phyloP scores from a whole-genome alignment of 768 basidiomycete species.

The Russula earlei region DNA sequence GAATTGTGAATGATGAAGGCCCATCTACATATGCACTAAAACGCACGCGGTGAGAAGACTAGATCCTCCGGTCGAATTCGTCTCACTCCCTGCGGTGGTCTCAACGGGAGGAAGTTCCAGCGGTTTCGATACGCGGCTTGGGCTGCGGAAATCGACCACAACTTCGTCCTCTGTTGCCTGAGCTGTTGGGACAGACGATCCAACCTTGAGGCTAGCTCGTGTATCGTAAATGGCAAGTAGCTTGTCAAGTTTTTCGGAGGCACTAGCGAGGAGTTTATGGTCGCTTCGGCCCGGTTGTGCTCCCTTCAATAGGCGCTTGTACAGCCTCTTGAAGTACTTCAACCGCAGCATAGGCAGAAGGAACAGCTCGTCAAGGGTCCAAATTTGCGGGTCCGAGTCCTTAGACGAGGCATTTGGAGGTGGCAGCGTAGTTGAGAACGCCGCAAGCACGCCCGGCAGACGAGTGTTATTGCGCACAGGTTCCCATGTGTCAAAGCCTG shows the following conservation, averaged over 20 bases:
- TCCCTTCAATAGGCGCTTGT: conserved; percentile 74
- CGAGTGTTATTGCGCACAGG: conserved; percentile 70
- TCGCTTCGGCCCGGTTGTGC: conserved; percentile 83
- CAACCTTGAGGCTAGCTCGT: conserved; percentile 47
- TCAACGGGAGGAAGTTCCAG: conserved; percentile 23
- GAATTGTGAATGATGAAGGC: conserved; percentile 7
- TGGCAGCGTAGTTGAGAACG: conserved; percentile 58
- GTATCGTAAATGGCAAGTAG: conserved; percentile 61
- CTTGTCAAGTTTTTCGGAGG: conserved; percentile 69
- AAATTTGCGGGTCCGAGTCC: conserved; percentile 35
- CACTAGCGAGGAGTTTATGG: conserved; percentile 68
- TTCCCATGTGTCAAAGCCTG: conserved; percentile 78
- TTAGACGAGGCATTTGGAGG: conserved; percentile 37
- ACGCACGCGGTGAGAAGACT: conserved; percentile 53
- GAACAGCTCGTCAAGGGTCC: conserved; percentile 88
- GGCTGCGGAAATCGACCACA: conserved; percentile 42
- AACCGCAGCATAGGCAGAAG: conserved; percentile 75
- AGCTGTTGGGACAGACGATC: conserved; percentile 19
- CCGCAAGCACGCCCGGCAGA: conserved; percentile 54
- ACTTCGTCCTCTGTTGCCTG: conserved; percentile 44
- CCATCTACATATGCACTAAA: not conserved
- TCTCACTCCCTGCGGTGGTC: conserved; percentile 34
- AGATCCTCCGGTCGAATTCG: conserved; percentile 39
- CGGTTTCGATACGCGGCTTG: not conserved
- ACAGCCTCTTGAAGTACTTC: conserved; percentile 88